Evolutionary conservation across 805 yeast species (phyloP).

Genomic region (Candida endomychidarum): DNA sequence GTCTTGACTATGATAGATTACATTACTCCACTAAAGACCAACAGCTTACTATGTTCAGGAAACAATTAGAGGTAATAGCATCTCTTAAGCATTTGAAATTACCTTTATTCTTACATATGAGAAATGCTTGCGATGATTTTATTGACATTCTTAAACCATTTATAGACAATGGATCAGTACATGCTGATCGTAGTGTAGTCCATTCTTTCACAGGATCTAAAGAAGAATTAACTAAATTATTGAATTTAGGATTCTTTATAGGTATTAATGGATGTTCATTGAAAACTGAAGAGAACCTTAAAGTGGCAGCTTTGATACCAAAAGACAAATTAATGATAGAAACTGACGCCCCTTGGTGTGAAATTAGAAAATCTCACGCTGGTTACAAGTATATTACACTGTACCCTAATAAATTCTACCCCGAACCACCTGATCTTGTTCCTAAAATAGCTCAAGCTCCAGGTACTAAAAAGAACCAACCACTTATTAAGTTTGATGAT

Average conservation of each 20-base stretch:
- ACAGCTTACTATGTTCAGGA: constrained; percentile 66
- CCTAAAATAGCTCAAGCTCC: constrained; percentile 4
- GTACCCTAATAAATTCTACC: constrained; percentile 59
- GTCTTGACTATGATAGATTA: constrained; percentile 89
- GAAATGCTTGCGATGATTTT: constrained; percentile 83
- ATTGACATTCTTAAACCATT: constrained; percentile 62
- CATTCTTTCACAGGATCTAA: constrained; percentile 91
- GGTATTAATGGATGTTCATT: constrained; percentile 95
- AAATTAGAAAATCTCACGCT: constrained; percentile 79
- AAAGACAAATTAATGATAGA: constrained; percentile 72
- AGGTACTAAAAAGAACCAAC: constrained; percentile 18
- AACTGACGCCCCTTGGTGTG: constrained; percentile 99
- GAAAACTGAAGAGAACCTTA: constrained; percentile 70
- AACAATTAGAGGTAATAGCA: constrained; percentile 66
- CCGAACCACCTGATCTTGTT: constrained; percentile 22
- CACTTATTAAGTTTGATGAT: constrained; percentile 40
- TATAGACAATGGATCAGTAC: constrained; percentile 41
- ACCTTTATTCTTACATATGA: constrained; percentile 88
- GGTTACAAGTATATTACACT: constrained; percentile 56
- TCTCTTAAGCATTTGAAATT: constrained; percentile 44
- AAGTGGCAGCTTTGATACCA: constrained; percentile 69
- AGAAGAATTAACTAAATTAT: constrained; percentile 58
- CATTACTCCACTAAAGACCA: constrained; percentile 68
- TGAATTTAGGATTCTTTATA: constrained; percentile 62
- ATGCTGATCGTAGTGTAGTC: constrained; percentile 69